Evolutionary conservation across 1,139 yeast species (phyloP), one percentile per base, ranked within the genome.

Genomic region (Zygosaccharomyces pseudobailii): DNA sequence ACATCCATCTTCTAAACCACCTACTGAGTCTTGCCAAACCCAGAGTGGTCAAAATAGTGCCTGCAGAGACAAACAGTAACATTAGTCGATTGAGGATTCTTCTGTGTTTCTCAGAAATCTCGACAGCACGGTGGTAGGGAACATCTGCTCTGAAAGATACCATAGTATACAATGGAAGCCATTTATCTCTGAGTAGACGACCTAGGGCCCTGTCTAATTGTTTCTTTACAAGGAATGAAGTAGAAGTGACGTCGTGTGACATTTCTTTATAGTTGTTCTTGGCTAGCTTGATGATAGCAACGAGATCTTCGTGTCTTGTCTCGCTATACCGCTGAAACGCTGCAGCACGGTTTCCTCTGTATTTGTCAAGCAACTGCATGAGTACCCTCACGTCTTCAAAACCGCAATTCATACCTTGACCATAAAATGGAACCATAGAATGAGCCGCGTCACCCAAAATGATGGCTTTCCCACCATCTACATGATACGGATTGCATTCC

Each of bases 401-500:
- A 1, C 97, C 97, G 62, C 96, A 87, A 65, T 90, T 90, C 94
- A 90, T 85, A 3, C 97, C 97, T 65, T 90, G 97, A 6, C 97
- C 97, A 60, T 89, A 90, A 63, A 90, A 90, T 10, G 97, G 97
- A 4, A 90, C 97, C 96, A 89, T 89, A 13, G 94, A 82, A 66
- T 90, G 97, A 0, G 97, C 95, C 1, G 97, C 96, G 66, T 90
- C 97, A 3, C 97, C 97, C 31, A 90, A 71, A 5, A 90, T 70
- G 10, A 90, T 71, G 13, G 83, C 82, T 50, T 78, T 76, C 34
- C 84, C 89, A 36, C 71, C 68, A 10, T 53, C 32, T 30, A 73
- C 76, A 59, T 87, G 80, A 67, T 87, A 89, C 2, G 94, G 90
- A 46, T 71, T 71, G 52, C 88, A 84, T 46, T 72, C 71, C 3